Conservation (phyloP, 23 red algal genomes). For the Gracilaria caudata region DNA sequence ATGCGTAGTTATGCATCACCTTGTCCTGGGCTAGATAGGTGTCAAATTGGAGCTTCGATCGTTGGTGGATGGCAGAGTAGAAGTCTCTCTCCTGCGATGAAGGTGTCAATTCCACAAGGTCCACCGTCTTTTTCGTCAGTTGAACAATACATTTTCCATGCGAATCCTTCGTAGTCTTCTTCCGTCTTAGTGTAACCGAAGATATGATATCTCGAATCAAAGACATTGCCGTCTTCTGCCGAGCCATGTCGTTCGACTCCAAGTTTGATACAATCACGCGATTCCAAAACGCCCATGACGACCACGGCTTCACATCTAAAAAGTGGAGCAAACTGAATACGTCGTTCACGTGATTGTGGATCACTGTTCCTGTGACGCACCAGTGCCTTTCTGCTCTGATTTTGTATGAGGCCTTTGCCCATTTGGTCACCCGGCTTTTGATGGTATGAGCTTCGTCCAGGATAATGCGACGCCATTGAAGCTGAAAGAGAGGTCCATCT, state of each 20-base stretch:
- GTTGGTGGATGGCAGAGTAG: constrained; percentile 58
- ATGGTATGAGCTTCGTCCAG: constrained; percentile 92
- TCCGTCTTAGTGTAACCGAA: constrained; percentile 66
- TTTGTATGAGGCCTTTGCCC: constrained; percentile 63
- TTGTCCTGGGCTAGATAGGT: constrained; percentile 55
- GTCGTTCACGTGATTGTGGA: constrained; percentile 92
- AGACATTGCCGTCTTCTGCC: constrained; percentile 32
- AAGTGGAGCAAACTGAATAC: constrained; percentile 77
- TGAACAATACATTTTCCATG: constrained; percentile 49
- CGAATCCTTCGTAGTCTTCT: constrained; percentile 42
- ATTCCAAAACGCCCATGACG: constrained; percentile 63
- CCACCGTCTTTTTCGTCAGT: constrained; percentile 52
- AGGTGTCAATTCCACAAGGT: constrained; percentile 31
- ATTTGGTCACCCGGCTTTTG: constrained; percentile 55
- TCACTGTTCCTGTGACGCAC: constrained; percentile 90
- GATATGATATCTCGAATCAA: constrained; percentile 64
- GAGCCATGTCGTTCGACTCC: constrained; percentile 22
- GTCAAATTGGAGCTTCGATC: constrained; percentile 58
- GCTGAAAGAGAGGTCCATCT: constrained; percentile 61
- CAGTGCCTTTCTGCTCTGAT: constrained; percentile 71
- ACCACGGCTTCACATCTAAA: constrained; percentile 74
- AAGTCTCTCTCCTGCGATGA: constrained; percentile 69
- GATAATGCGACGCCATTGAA: constrained; percentile 79
- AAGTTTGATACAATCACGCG: constrained; percentile 51
- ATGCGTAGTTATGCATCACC: constrained; percentile 69